Evolutionary conservation across 1,284 basidiomycete genomes (phyloP).

Genomic region (Ganoderma lucidum): DNA sequence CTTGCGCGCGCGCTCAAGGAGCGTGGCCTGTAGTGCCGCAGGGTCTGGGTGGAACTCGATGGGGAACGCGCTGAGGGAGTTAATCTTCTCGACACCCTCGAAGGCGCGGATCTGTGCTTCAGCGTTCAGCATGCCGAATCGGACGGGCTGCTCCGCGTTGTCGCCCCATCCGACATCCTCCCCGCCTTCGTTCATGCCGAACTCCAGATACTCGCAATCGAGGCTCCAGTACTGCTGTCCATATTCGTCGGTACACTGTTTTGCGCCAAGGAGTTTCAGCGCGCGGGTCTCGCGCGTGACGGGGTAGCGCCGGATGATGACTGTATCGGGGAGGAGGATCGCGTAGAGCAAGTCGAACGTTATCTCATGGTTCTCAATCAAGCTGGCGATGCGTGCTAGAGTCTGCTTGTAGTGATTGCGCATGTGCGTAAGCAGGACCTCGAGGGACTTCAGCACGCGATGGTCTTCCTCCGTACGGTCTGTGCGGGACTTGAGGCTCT

Average conservation of each 20-base stretch:
- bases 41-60: constrained; percentile 54
- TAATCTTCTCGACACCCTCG: constrained; percentile 56
- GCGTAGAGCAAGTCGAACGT: constrained; percentile 58
- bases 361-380: constrained; percentile 59
- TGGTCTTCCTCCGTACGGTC: constrained; percentile 45
- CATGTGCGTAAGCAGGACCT: constrained; percentile 45
- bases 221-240: constrained; percentile 48
- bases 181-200: constrained; percentile 45
- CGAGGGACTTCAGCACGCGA: constrained; percentile 50
- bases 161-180: constrained; percentile 36
- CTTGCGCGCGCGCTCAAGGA: constrained; percentile 56
- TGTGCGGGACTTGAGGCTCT: constrained; percentile 47
- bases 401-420: constrained; percentile 56
- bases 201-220: constrained; percentile 54
- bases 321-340: constrained; percentile 16
- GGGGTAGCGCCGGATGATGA: constrained; percentile 14
- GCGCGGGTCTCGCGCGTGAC: constrained; percentile 51
- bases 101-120: constrained; percentile 49
- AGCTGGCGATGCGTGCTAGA: constrained; percentile 50
- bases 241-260: constrained; percentile 38
- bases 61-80: constrained; percentile 56
- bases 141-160: background rate
- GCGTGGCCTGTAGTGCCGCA: constrained; percentile 44
- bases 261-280: constrained; percentile 49
- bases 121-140: constrained; percentile 48